Conservation (phyloP, 345 rosid genomes). For the Lumnitzera racemosa region DNA sequence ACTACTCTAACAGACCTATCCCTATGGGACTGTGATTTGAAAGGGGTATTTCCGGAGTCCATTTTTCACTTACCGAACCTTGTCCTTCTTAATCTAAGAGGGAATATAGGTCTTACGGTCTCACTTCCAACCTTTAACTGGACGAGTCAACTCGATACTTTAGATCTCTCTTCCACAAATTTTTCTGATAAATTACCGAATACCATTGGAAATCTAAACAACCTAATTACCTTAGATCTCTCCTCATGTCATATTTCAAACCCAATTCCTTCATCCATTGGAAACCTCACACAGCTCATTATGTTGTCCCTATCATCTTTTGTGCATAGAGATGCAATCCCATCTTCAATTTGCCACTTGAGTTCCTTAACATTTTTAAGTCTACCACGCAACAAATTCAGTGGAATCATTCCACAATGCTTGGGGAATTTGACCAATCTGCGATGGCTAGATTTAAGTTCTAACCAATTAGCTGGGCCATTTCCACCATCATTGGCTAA, state of each 20-base stretch:
- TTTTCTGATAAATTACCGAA: too few relatives aligned
- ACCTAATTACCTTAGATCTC: neutral
- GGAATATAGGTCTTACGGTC: too few relatives aligned
- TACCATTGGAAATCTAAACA: neutral
- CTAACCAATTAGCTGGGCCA: slow-evolving; percentile 7
- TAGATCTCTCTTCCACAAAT: too few relatives aligned
- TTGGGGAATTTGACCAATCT: neutral
- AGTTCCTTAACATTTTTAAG: neutral
- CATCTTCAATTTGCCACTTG: neutral
- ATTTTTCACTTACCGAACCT: too few relatives aligned
- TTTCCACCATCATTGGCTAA: slow-evolving; percentile 12
- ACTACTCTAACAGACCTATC: neutral
- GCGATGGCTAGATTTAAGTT: rapidly evolving
- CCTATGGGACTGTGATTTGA: neutral
- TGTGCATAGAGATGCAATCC: neutral
- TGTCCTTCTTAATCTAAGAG: too few relatives aligned
- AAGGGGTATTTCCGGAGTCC: neutral
- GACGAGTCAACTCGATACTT: too few relatives aligned
- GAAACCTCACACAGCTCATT: neutral
- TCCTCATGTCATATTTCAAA: neutral
- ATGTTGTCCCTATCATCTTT: neutral
- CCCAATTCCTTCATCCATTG: neutral
- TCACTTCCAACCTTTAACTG: too few relatives aligned
- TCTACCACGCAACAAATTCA: neutral
- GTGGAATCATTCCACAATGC: neutral